These are phyloP conservation scores for Pleurotus citrinopileatus DNA, from an alignment of 768 basidiomycete genomes.

Conservation along the genomic window DNA sequence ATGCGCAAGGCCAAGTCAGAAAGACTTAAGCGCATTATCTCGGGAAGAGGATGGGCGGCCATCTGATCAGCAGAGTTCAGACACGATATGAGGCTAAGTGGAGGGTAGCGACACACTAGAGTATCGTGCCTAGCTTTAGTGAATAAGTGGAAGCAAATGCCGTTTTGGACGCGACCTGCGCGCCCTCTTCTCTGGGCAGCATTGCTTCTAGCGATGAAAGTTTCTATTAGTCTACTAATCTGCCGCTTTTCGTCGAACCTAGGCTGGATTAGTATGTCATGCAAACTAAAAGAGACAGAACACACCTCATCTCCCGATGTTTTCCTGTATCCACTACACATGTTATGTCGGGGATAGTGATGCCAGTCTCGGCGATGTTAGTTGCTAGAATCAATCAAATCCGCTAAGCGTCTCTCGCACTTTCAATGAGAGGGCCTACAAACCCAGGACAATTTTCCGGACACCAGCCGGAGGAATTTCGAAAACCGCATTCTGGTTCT, in stretches of 20 bases:
- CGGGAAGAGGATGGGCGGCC: slow-evolving; percentile 87
- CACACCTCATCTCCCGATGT: slow-evolving; percentile 88
- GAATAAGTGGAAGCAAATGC: slow-evolving; percentile 94
- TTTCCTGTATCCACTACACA: slow-evolving; percentile 95
- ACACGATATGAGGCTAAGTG: not conserved
- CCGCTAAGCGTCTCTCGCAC: slow-evolving; percentile 6
- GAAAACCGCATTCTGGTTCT: slow-evolving; percentile 89
- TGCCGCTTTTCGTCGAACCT: slow-evolving; percentile 98
- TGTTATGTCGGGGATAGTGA: slow-evolving; percentile 97
- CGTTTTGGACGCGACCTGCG: slow-evolving; percentile 86
- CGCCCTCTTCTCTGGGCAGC: slow-evolving; percentile 87
- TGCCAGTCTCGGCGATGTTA: slow-evolving; percentile 95
- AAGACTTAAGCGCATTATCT: slow-evolving; percentile 91
- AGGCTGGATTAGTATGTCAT: slow-evolving; percentile 3
- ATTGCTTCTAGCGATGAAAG: slow-evolving; percentile 89
- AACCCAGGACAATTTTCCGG: slow-evolving; percentile 94
- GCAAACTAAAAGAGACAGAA: not conserved
- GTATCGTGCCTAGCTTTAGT: slow-evolving; percentile 84
- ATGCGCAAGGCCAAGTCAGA: slow-evolving; percentile 89
- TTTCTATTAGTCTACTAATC: slow-evolving; percentile 87
- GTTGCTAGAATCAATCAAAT: slow-evolving; percentile 61
- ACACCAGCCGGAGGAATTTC: slow-evolving; percentile 77
- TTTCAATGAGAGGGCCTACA: slow-evolving; percentile 15
- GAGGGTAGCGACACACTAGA: slow-evolving; percentile 38
- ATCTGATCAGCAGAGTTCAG: slow-evolving; percentile 45